These are phyloP conservation scores for Citrus cavaleriei DNA, from an alignment of 345 rosid species.

Conservation along the genomic window DNA sequence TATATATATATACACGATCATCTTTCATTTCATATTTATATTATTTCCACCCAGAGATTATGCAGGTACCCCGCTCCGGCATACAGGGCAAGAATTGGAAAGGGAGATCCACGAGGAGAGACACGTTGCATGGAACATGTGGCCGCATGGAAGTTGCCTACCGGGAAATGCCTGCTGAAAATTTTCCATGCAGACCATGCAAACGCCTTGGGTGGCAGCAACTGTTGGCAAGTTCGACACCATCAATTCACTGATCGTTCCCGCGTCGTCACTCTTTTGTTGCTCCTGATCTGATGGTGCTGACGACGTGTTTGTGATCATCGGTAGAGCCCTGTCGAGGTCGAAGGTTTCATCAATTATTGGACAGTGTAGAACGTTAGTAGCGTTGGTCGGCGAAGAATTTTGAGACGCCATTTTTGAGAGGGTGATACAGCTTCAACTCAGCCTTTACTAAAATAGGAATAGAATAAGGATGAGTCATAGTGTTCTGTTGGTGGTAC, in stretches of 20 bases:
- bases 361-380: not conserved
- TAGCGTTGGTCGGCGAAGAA: not conserved
- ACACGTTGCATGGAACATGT: constrained; percentile 27
- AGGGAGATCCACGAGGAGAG: constrained; percentile 27
- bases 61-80: constrained; percentile 24
- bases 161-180: constrained; percentile 9
- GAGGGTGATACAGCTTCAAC: not conserved
- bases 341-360: constrained; percentile 21
- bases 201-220: not conserved
- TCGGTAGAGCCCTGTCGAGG: constrained; percentile 23
- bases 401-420: not conserved
- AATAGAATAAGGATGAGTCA: no score
- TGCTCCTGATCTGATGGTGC: not conserved
- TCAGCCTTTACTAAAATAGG: no score
- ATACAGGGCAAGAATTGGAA: constrained; percentile 30
- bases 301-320: not conserved
- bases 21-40: no score
- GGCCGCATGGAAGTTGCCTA: constrained; percentile 26
- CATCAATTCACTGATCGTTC: not conserved
- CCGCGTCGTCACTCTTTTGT: not conserved
- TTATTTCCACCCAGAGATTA: constrained; percentile 5
- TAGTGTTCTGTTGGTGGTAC: not conserved
- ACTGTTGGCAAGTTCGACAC: constrained; percentile 14
- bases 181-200: constrained; percentile 31
- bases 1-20: no score